A percentile compares a stretch with the other conserved stretches of the same genome.
Evolutionary conservation across 2,329 filamentous ascomycete species (phyloP).

Genomic region (Hirsutella thompsonii): DNA sequence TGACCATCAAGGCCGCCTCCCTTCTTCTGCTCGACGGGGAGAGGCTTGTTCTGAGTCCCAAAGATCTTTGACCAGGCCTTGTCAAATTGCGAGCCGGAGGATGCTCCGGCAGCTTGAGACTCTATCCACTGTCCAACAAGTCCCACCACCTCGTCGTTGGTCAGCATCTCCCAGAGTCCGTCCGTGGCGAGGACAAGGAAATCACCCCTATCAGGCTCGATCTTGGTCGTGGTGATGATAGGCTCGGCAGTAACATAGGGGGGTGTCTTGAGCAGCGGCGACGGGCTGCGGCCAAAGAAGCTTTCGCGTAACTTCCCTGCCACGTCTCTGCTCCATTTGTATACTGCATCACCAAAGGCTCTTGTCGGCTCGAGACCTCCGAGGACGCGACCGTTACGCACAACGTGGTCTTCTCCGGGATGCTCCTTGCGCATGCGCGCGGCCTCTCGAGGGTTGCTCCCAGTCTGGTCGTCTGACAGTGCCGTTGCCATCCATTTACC

Average conservation of each 20-base stretch:
- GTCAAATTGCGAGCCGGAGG: slow-evolving; percentile 52
- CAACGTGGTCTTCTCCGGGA: slow-evolving; percentile 77
- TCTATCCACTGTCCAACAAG: slow-evolving; percentile 97
- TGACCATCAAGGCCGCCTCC: slow-evolving; percentile 49
- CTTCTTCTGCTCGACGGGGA: slow-evolving; percentile 64
- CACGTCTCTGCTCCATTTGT: slow-evolving; percentile 87
- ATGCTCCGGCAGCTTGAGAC: slow-evolving; percentile 42
- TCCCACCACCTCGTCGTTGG: slow-evolving; percentile 94
- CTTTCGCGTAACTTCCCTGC: slow-evolving; percentile 69
- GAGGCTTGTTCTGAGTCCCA: slow-evolving; percentile 33
- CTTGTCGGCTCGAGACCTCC: slow-evolving; percentile 86
- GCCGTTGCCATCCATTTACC: slow-evolving; percentile 91
- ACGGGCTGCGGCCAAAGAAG: slow-evolving; percentile 78
- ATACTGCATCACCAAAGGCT: slow-evolving; percentile 90
- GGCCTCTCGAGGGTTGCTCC: slow-evolving; percentile 73
- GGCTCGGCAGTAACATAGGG: slow-evolving; percentile 97
- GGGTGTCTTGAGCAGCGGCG: slow-evolving; percentile 70
- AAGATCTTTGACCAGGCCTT: slow-evolving; percentile 55
- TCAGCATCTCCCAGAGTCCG: slow-evolving; percentile 97
- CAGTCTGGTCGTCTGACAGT: slow-evolving; percentile 88
- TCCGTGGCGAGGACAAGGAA: slow-evolving; percentile 96
- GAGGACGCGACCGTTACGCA: slow-evolving; percentile 79
- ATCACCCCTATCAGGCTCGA: slow-evolving; percentile 80
- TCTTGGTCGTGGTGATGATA: slow-evolving; percentile 82
- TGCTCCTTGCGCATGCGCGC: slow-evolving; percentile 75